Conservation (phyloP, 805 yeast species). For the Yarrowia osloensis region DNA sequence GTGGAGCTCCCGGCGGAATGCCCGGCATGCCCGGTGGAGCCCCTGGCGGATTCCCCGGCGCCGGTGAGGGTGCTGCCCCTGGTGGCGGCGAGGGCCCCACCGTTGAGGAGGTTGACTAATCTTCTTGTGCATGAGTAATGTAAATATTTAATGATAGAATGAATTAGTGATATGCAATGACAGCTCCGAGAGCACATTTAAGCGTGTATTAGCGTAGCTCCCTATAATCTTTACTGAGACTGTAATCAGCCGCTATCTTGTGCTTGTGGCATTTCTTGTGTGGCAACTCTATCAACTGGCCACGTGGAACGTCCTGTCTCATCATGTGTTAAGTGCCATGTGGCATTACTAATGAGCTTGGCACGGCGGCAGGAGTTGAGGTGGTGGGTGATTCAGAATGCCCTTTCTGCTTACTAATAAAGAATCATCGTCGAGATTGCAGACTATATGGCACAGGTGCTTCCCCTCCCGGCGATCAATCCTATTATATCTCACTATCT, state of each 20-base stretch:
- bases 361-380: no score
- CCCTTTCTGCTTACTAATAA: no score
- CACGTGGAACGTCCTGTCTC: slow-evolving; percentile 46
- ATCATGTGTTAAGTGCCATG: not conserved
- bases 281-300: slow-evolving; percentile 6
- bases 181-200: no score
- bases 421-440: no score
- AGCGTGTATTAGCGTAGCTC: no score
- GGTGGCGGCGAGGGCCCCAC: slow-evolving; percentile 66
- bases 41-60: slow-evolving; percentile 69
- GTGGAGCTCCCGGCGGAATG: slow-evolving; percentile 78
- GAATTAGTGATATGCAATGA: not conserved
- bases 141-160: slow-evolving; percentile 30
- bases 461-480: not conserved
- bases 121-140: not conserved
- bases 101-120: slow-evolving; percentile 48
- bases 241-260: no score
- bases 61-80: slow-evolving; percentile 63
- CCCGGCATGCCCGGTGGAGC: slow-evolving; percentile 72
- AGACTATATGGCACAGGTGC: no score
- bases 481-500: slow-evolving; percentile 6
- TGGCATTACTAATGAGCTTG: not conserved
- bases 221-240: no score
- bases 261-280: not conserved
- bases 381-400: no score